These are phyloP conservation scores for Cladophialophora chaetospira DNA, from an alignment of 2,329 filamentous ascomycete genomes.

Conservation along the genomic window DNA sequence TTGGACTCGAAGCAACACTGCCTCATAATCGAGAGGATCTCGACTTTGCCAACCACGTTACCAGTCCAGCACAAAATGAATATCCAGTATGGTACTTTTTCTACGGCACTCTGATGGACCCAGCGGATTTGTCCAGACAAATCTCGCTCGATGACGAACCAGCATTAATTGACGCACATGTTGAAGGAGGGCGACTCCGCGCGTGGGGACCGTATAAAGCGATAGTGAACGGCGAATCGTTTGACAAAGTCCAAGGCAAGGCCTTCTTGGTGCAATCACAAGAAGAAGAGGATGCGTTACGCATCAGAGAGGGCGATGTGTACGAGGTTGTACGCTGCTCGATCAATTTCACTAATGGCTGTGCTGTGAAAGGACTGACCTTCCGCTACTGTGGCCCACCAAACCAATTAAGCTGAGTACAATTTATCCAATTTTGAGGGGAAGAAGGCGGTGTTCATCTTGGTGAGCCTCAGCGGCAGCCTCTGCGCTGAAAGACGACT, in stretches of 20 bases:
- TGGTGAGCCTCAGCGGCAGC: no score
- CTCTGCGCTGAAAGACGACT: no score
- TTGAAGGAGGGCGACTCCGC: conserved; percentile 38
- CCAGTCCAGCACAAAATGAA: conserved; percentile 34
- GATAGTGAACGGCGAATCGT: conserved; percentile 37
- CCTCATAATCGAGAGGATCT: conserved; percentile 37
- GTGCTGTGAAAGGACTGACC: no score
- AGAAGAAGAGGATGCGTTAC: conserved; percentile 40
- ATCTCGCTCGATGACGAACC: conserved; percentile 37
- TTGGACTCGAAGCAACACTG: conserved; percentile 35
- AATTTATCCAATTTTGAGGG: no score
- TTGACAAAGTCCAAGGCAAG: conserved; percentile 33
- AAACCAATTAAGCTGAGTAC: no score
- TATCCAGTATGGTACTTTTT: conserved; percentile 50
- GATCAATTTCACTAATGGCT: conserved; percentile 32
- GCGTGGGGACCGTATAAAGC: conserved; percentile 46
- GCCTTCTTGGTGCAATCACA: conserved; percentile 38
- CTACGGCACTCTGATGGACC: conserved; percentile 44
- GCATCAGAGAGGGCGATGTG: conserved; percentile 42
- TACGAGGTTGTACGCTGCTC: conserved; percentile 44
- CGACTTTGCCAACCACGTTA: not conserved
- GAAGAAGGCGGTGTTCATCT: no score
- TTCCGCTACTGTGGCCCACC: no score
- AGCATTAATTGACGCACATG: conserved; percentile 34
- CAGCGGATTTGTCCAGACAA: conserved; percentile 37